Percentiles rank a stretch among this genome's conserved stretches.
These are phyloP conservation scores for Globisporangium abappressorium DNA, from an alignment of 352 stramenopile species.

Conservation along the genomic window DNA sequence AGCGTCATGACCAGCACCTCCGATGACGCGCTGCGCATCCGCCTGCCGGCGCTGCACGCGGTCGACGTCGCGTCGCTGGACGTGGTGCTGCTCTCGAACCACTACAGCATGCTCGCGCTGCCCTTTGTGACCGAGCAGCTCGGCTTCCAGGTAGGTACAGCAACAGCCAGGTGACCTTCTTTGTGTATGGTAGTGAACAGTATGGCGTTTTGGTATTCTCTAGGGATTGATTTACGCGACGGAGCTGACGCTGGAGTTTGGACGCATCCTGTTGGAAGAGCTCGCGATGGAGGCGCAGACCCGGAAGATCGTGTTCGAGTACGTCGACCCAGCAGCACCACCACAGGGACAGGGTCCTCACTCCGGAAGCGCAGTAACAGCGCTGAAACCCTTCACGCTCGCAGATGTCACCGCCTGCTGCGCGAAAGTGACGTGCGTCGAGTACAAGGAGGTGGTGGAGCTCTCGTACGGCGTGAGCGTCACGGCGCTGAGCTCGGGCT, in stretches of 20 bases:
- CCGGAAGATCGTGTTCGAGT: conserved; percentile 20
- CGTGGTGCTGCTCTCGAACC: conserved; percentile 73
- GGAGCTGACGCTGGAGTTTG: conserved; percentile 64
- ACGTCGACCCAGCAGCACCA: neutral
- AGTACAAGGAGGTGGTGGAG: conserved; percentile 54
- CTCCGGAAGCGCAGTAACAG: neutral
- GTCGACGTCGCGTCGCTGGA: conserved; percentile 70
- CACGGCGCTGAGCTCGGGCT: conserved; percentile 74
- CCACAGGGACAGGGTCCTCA: neutral
- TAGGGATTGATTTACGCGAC: conserved; percentile 70
- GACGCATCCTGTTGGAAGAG: conserved; percentile 69
- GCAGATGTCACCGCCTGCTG: conserved; percentile 46
- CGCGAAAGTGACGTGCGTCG: conserved; percentile 46
- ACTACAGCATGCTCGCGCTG: conserved; percentile 61
- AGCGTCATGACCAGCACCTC: conserved; percentile 13
- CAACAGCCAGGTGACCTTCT: no score
- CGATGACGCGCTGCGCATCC: conserved; percentile 22
- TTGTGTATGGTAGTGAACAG: neutral
- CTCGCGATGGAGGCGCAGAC: conserved; percentile 25
- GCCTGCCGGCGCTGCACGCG: conserved; percentile 34
- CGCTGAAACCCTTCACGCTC: conserved; percentile 28
- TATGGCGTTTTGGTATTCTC: neutral
- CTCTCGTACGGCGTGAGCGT: conserved; percentile 70
- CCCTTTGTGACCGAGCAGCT: conserved; percentile 72
- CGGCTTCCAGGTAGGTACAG: conserved; percentile 52